Evolutionary conservation across 1,284 basidiomycete species (phyloP).

Genomic region (Apiotrichum veenhuisii): DNA sequence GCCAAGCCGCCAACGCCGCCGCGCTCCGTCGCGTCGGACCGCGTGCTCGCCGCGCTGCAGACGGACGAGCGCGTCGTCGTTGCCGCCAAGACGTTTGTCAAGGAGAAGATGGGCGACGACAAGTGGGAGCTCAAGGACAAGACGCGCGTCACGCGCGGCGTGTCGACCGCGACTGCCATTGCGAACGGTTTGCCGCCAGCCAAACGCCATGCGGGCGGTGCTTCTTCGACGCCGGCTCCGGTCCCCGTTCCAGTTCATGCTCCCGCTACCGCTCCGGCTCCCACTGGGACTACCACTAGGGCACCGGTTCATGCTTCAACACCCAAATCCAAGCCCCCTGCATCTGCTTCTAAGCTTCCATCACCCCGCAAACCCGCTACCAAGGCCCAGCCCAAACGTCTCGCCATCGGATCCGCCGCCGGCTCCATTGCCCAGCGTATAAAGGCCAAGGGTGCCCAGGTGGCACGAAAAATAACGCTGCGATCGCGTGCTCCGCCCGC

Average conservation of each 20-base stretch:
- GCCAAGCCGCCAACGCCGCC: constrained; percentile 3
- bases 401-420: not conserved
- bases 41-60: constrained; percentile 18
- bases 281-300: not conserved
- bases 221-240: not conserved
- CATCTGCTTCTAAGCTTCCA: not conserved
- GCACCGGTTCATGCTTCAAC: not conserved
- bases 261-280: not conserved
- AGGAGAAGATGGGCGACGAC: constrained; percentile 21
- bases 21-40: constrained; percentile 12
- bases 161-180: not conserved
- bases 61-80: constrained; percentile 11
- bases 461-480: constrained; percentile 11
- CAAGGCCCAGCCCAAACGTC: constrained; percentile 6
- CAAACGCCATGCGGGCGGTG: not conserved
- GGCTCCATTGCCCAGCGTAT: constrained; percentile 6
- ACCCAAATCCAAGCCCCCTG: not conserved
- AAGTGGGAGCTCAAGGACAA: constrained; percentile 10
- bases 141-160: constrained; percentile 9
- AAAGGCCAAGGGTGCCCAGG: constrained; percentile 5
- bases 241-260: not conserved
- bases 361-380: not conserved
- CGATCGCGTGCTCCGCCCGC: constrained; percentile 2
- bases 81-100: constrained; percentile 20
- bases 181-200: not conserved